Percentiles rank a stretch among this genome's conserved stretches.
phyloP scores from a whole-genome alignment of 2,329 filamentous ascomycete genomes.

The Pezicula radicicola region DNA sequence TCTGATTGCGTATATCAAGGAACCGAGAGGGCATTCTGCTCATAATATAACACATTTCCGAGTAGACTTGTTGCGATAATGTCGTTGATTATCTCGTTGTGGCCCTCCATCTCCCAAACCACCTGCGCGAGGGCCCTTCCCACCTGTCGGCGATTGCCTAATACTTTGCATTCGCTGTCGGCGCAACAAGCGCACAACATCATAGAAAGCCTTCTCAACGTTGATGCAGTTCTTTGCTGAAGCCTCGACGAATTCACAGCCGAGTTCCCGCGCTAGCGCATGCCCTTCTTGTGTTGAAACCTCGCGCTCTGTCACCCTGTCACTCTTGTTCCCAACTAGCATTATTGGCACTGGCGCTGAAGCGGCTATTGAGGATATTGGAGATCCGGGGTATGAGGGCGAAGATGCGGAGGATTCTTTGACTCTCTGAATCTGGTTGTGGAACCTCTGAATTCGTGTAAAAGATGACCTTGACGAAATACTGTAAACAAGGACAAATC shows the following conservation, averaged over 20 bases:
- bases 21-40: conserved; percentile 9
- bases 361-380: conserved; percentile 53
- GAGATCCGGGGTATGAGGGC: conserved; percentile 73
- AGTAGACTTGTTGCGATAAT: conserved; percentile 20
- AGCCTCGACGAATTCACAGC: conserved; percentile 95
- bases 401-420: conserved; percentile 85
- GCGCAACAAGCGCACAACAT: conserved; percentile 88
- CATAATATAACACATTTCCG: conserved; percentile 30
- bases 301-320: conserved; percentile 91
- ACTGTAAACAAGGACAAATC: conserved; percentile 96
- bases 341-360: conserved; percentile 79
- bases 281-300: conserved; percentile 96
- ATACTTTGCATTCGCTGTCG: conserved; percentile 63
- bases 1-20: neutral
- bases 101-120: conserved; percentile 17
- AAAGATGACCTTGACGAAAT: conserved; percentile 97
- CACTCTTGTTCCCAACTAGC: conserved; percentile 98
- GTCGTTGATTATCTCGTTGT: conserved; percentile 21
- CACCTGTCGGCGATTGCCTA: conserved; percentile 11
- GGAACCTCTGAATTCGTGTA: conserved; percentile 89
- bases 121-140: conserved; percentile 18
- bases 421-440: conserved; percentile 94
- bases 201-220: conserved; percentile 97
- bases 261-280: conserved; percentile 84
- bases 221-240: conserved; percentile 98